These are phyloP conservation scores for Sphagnum tenellum DNA, from an alignment of 225 moss, liverwort and hornwort genomes.

Conservation along the genomic window DNA sequence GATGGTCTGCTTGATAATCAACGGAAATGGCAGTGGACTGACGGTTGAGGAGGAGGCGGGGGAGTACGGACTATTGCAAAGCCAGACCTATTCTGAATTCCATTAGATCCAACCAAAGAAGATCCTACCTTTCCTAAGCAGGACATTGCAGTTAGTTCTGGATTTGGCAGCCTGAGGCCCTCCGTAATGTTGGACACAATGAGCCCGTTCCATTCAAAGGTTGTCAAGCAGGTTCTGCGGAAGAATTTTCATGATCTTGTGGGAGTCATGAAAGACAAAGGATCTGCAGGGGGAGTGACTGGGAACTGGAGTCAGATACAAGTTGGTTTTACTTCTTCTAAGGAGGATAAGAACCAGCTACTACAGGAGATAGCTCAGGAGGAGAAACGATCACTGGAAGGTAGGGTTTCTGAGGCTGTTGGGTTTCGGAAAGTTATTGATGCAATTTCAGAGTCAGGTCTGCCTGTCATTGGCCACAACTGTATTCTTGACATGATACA, in stretches of 20 bases:
- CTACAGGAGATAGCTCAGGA: slow-evolving; percentile 54
- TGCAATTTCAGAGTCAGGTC: slow-evolving; percentile 40
- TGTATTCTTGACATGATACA: slow-evolving; percentile 79
- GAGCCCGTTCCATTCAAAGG: slow-evolving; percentile 52
- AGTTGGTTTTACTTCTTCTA: slow-evolving; percentile 44
- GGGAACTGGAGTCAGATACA: slow-evolving; percentile 49
- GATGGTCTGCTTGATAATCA: slow-evolving; percentile 45
- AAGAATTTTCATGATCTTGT: slow-evolving; percentile 62
- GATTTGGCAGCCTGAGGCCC: slow-evolving; percentile 45
- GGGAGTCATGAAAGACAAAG: slow-evolving; percentile 34
- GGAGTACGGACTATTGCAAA: no score
- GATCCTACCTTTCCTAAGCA: slow-evolving; percentile 3
- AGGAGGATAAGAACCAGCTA: slow-evolving; percentile 46
- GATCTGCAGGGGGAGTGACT: no score
- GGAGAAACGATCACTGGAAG: slow-evolving; percentile 41
- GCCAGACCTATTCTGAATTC: no score
- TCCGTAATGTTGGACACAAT: slow-evolving; percentile 45
- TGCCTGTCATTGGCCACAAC: slow-evolving; percentile 75
- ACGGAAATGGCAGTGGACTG: slow-evolving; percentile 43
- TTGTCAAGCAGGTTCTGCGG: slow-evolving; percentile 71
- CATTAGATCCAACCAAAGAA: no score
- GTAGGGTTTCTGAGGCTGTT: slow-evolving; percentile 49
- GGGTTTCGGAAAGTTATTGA: slow-evolving; percentile 83
- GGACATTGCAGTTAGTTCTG: slow-evolving; percentile 18
- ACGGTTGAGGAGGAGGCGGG: neutral